Percentiles rank a stretch among this genome's conserved stretches.
Conservation (phyloP, 805 yeast genomes). For the Helenozyma rhizophorensis region DNA sequence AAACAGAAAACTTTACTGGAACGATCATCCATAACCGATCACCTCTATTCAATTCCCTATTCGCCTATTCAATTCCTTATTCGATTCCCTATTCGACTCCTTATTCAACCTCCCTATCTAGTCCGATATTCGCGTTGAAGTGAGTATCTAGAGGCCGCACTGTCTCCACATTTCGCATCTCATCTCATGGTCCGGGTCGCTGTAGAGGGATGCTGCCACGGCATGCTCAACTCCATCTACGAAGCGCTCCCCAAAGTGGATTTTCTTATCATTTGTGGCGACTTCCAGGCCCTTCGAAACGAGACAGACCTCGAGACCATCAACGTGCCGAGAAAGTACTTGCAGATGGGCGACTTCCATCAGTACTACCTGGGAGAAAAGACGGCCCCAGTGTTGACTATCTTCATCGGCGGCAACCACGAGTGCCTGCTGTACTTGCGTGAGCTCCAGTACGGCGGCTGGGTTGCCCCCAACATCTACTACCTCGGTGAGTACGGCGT, state of each 20-base stretch:
- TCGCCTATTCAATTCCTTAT: too few species aligned
- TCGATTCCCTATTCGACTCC: too few species aligned
- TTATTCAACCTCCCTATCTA: too few species aligned
- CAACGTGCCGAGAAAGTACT: conserved; percentile 77
- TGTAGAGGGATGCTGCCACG: conserved; percentile 89
- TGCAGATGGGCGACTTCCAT: conserved; percentile 72
- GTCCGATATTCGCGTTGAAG: too few species aligned
- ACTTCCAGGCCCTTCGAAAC: conserved; percentile 77
- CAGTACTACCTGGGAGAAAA: conserved; percentile 58
- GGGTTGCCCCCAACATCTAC: conserved; percentile 86
- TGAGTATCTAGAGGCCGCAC: too few species aligned
- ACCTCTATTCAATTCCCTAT: too few species aligned
- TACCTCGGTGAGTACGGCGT: conserved; percentile 77
- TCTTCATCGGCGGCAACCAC: conserved; percentile 94
- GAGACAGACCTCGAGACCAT: conserved; percentile 61
- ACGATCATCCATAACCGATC: too few species aligned
- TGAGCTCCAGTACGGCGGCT: conserved; percentile 81
- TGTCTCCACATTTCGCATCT: too few species aligned
- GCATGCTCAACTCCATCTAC: conserved; percentile 64
- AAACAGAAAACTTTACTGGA: too few species aligned
- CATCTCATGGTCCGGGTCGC: conserved; percentile 42
- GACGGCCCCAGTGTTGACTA: conserved; percentile 69
- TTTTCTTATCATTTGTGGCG: conserved; percentile 77
- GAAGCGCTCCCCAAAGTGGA: conserved; percentile 19
- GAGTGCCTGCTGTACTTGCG: conserved; percentile 78